These are phyloP conservation scores for Trichophyton equinum DNA, from an alignment of 2,329 filamentous ascomycete genomes.

Conservation along the genomic window DNA sequence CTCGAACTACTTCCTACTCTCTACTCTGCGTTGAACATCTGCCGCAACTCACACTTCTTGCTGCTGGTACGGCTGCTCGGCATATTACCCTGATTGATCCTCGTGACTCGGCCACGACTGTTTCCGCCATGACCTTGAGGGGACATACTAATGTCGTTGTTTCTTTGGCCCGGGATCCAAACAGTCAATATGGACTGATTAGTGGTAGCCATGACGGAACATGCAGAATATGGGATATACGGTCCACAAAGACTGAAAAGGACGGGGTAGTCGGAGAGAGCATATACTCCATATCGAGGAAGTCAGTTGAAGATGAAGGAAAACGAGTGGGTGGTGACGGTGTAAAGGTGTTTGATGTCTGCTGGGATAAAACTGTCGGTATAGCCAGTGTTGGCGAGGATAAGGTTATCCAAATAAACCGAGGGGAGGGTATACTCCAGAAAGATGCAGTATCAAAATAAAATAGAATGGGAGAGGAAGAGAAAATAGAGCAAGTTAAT, in stretches of 20 bases:
- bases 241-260: conserved; percentile 50
- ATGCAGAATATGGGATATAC: conserved; percentile 85
- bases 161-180: conserved; percentile 46
- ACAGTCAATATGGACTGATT: conserved; percentile 69
- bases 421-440: conserved; percentile 41
- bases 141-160: conserved; percentile 70
- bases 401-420: conserved; percentile 86
- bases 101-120: conserved; percentile 59
- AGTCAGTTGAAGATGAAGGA: conserved; percentile 53
- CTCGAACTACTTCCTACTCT: conserved; percentile 69
- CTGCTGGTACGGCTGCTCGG: conserved; percentile 68
- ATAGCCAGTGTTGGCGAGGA: conserved; percentile 90
- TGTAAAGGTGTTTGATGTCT: conserved; percentile 77
- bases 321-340: conserved; percentile 63
- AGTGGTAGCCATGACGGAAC: conserved; percentile 88
- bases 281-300: conserved; percentile 64
- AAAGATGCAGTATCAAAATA: conserved; percentile 17
- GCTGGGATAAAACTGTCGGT: conserved; percentile 74
- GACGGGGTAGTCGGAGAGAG: conserved; percentile 54
- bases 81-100: conserved; percentile 93
- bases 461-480: conserved; percentile 8
- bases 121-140: conserved; percentile 78
- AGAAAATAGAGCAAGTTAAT: not conserved
- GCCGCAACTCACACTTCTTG: conserved; percentile 49
- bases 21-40: conserved; percentile 69